Conservation (phyloP, 306 rosid genomes). For the Corylus americana region DNA sequence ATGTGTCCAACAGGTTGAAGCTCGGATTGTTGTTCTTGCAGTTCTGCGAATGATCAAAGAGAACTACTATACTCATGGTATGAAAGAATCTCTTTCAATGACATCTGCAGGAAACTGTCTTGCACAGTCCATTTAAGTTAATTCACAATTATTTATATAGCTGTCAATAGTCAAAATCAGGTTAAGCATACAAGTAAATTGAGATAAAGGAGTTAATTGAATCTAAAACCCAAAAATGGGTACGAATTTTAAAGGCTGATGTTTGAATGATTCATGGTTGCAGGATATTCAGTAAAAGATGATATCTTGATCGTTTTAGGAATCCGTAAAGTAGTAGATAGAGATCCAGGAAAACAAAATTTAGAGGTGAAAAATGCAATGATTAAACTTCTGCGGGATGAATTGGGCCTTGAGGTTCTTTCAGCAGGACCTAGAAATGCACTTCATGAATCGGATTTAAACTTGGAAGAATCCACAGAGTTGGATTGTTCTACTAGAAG, state of each 20-base stretch:
- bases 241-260: constrained; percentile 9
- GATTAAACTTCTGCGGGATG: constrained; percentile 64
- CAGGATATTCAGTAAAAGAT: constrained; percentile 69
- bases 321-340: constrained; percentile 51
- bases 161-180: not conserved
- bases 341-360: constrained; percentile 36
- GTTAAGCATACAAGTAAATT: not conserved
- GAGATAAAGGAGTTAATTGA: not conserved
- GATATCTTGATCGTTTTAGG: constrained; percentile 82
- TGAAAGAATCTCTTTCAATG: constrained; percentile 7
- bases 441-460: constrained; percentile 32
- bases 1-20: constrained; percentile 75
- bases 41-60: constrained; percentile 93
- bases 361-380: constrained; percentile 64
- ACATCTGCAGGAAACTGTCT: constrained; percentile 4
- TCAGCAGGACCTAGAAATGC: constrained; percentile 49
- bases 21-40: constrained; percentile 86
- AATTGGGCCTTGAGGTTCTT: constrained; percentile 72
- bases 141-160: not conserved
- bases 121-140: not conserved
- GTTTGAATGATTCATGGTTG: constrained; percentile 33
- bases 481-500: constrained; percentile 56
- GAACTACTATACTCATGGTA: constrained; percentile 65
- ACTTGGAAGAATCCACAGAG: constrained; percentile 31
- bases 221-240: constrained; percentile 8